phyloP scores from a whole-genome alignment of 192 early-diverging fungal genomes.

The Backusella macrospora region DNA sequence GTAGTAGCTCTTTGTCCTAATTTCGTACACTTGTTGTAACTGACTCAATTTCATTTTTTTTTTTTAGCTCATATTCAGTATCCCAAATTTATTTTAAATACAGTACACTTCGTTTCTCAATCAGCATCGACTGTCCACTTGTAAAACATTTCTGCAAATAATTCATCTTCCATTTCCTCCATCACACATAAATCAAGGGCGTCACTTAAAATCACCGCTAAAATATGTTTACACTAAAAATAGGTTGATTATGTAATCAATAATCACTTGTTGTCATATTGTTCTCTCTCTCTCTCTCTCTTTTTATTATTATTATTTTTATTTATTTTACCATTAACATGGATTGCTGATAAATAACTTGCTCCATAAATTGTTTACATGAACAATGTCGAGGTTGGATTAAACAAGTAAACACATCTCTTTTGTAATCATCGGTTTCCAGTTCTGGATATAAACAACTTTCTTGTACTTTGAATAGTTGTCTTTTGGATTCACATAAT shows the following conservation, averaged over 20 bases:
- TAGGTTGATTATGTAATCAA: neutral
- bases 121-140: constrained; percentile 10
- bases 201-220: constrained; percentile 23
- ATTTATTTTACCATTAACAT: constrained; percentile 19
- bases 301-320: no score
- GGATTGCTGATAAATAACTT: neutral
- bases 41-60: no score
- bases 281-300: no score
- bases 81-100: no score
- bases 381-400: constrained; percentile 22
- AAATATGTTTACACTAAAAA: constrained; percentile 24
- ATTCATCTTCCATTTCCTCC: constrained; percentile 14
- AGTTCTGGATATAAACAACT: neutral
- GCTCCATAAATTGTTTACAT: constrained; percentile 10
- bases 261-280: no score
- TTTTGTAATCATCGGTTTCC: neutral
- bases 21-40: no score
- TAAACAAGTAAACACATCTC: constrained; percentile 15
- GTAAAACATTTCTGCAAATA: constrained; percentile 22
- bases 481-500: neutral
- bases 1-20: no score
- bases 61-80: no score
- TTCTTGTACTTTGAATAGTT: neutral
- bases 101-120: no score
- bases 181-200: neutral